Percentiles rank a stretch among this genome's conserved stretches.
Conservation (phyloP, 1,139 yeast species). For the Taphrina wiesneri region DNA sequence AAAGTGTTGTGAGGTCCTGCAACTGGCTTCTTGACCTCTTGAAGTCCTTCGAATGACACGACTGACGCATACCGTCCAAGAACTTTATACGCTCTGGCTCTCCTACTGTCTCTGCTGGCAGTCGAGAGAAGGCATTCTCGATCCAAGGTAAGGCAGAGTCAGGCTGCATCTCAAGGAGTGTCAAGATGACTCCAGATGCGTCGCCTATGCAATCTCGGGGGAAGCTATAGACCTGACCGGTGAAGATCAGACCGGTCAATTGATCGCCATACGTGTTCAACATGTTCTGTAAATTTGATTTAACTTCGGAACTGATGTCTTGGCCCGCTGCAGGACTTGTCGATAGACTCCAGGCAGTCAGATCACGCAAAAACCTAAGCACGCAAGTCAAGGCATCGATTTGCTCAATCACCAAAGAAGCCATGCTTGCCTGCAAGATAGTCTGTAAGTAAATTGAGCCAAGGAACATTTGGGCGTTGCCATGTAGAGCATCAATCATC, state of each 20-base stretch:
- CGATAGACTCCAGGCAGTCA: slow-evolving; percentile 79
- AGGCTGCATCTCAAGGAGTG: slow-evolving; percentile 60
- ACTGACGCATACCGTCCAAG: slow-evolving; percentile 41
- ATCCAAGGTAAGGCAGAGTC: slow-evolving; percentile 61
- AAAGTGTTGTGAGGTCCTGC: slow-evolving; percentile 34
- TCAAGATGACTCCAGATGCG: slow-evolving; percentile 71
- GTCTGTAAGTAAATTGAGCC: slow-evolving; percentile 59
- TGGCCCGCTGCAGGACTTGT: slow-evolving; percentile 74
- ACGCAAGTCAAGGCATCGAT: slow-evolving; percentile 70
- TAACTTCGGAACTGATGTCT: slow-evolving; percentile 45
- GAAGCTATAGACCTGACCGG: slow-evolving; percentile 71
- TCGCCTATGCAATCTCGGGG: slow-evolving; percentile 71
- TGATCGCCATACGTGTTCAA: slow-evolving; percentile 56
- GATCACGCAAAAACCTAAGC: slow-evolving; percentile 74
- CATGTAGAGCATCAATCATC: slow-evolving; percentile 76
- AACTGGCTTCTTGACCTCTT: slow-evolving; percentile 30
- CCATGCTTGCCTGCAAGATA: slow-evolving; percentile 61
- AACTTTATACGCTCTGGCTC: slow-evolving; percentile 66
- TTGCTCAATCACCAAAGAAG: slow-evolving; percentile 62
- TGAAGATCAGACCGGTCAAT: slow-evolving; percentile 57
- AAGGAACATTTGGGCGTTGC: slow-evolving; percentile 68
- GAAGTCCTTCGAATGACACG: slow-evolving; percentile 9
- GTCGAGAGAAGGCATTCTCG: slow-evolving; percentile 53
- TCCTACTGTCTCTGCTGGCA: slow-evolving; percentile 63
- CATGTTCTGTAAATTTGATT: slow-evolving; percentile 9